Percentiles rank a stretch among this genome's conserved stretches.
Evolutionary conservation across 495 filamentous ascomycete genomes (phyloP).

Genomic region (Penicillium paxilli): DNA sequence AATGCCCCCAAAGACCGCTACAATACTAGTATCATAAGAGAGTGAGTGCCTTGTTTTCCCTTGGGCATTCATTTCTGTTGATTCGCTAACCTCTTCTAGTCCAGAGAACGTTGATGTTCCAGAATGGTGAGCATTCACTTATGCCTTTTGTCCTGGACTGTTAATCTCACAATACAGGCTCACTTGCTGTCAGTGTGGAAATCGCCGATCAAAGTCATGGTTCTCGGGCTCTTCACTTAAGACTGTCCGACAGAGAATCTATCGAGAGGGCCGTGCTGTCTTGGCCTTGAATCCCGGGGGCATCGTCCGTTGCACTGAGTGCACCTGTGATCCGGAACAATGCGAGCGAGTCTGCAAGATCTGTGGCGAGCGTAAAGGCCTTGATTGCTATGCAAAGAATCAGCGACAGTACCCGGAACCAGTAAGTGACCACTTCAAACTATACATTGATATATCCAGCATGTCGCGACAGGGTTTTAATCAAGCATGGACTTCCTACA

Average conservation of each 20-base stretch:
- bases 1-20: not conserved
- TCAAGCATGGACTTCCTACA: not conserved
- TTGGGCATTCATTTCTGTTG: not conserved
- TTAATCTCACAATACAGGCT: not conserved
- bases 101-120: not conserved
- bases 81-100: not conserved
- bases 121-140: not conserved
- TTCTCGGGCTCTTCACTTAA: not conserved
- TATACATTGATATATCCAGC: not conserved
- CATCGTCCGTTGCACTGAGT: conserved; percentile 7
- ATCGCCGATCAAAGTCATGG: not conserved
- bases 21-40: not conserved
- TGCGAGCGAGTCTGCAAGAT: conserved; percentile 39
- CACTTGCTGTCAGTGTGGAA: not conserved
- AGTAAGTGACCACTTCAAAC: not conserved
- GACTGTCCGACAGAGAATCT: not conserved
- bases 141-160: too few species aligned
- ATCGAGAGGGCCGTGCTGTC: not conserved
- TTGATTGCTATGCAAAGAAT: conserved; percentile 57
- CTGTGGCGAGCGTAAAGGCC: conserved; percentile 47
- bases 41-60: not conserved
- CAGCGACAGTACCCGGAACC: conserved; percentile 49
- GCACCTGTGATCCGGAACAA: conserved; percentile 21
- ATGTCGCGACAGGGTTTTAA: not conserved
- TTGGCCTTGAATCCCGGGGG: not conserved